phyloP scores from a whole-genome alignment of 2,329 filamentous ascomycete species.

The Tolypocladium paradoxum region DNA sequence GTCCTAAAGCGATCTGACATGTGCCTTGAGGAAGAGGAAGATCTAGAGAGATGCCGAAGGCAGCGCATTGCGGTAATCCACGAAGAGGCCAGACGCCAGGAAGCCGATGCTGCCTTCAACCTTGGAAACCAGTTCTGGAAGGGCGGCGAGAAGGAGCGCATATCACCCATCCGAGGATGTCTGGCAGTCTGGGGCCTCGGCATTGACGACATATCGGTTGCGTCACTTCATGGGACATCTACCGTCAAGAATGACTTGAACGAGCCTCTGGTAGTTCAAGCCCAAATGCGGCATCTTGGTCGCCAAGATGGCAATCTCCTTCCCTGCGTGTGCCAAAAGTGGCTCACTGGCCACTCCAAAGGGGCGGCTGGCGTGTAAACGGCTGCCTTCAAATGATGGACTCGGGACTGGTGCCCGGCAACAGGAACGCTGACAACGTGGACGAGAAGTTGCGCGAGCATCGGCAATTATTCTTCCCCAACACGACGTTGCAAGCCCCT shows the following conservation, averaged over 20 bases:
- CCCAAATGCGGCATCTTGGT: slow-evolving; percentile 82
- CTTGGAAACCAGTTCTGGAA: slow-evolving; percentile 95
- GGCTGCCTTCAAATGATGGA: slow-evolving; percentile 85
- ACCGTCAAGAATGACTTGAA: slow-evolving; percentile 96
- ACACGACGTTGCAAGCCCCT: slow-evolving; percentile 58
- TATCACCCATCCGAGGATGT: slow-evolving; percentile 81
- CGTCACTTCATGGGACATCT: slow-evolving; percentile 91
- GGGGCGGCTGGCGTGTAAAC: no score
- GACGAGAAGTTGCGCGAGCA: slow-evolving; percentile 88
- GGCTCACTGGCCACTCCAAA: slow-evolving; percentile 66
- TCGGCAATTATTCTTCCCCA: slow-evolving; percentile 88
- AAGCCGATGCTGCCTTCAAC: slow-evolving; percentile 75
- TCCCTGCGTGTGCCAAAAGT: slow-evolving; percentile 92
- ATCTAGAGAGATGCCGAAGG: no score
- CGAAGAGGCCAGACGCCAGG: slow-evolving; percentile 15
- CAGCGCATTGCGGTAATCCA: no score
- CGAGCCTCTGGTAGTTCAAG: slow-evolving; percentile 83
- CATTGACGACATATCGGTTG: slow-evolving; percentile 80
- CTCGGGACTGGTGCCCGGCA: slow-evolving; percentile 81
- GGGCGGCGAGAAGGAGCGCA: slow-evolving; percentile 56
- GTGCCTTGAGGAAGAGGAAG: no score
- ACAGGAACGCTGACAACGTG: slow-evolving; percentile 89
- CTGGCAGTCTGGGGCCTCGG: slow-evolving; percentile 91
- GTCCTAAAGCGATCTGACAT: no score
- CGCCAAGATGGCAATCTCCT: slow-evolving; percentile 86